Evolutionary conservation across 2,329 filamentous ascomycete species (phyloP), one percentile per base, ranked within the genome.

Genomic region (Rutstroemia sydowiana): DNA sequence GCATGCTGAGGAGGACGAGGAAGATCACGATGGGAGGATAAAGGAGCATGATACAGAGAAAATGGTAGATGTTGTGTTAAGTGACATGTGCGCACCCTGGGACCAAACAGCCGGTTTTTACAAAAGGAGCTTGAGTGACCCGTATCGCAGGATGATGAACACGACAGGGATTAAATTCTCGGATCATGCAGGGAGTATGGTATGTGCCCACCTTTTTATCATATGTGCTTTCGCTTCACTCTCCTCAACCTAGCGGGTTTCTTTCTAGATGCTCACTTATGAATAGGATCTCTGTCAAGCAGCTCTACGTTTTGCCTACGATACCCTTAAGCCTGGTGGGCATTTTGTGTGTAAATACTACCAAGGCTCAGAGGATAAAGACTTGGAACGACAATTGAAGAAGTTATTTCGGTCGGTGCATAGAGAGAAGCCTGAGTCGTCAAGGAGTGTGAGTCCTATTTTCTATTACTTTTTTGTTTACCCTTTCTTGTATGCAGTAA

Each of bases 81-180:
- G 89, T 82, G 93, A 98, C 79, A 98, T 98, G 93, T 98, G 84
- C 81, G 92, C 78, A 78, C 91, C 93, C 85, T 96, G 90, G 90
- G 77, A 82, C 64, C 87, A 88, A 74, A 87, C 80, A 48, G 76
- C 77, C 65, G 85, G 85, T 65, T 90, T 87, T 74, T 85, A 81
- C 74, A 85, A 87, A 75, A 89, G 82, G 74, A 95, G 84, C 75
- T 79, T 96, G 81, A 95, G 85, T 92, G 87, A 93, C 81, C 89
- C 90, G 59, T 93, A 95, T 82, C 70, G 73, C 78, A 98, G 93
- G 93, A 86, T 98, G 85, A 95, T 96, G 90, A 98, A 98, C 71
- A 96, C 92, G 63, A 95, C 87, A 72, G 93, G 93, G 52, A 86
- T 88, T 64, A 71, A 71, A 18, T 93, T 95, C 66, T 82, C 84